A percentile compares a stretch with the other conserved stretches of the same genome.
phyloP scores from a whole-genome alignment of 2,329 filamentous ascomycete species.

The Microdochium nivale region DNA sequence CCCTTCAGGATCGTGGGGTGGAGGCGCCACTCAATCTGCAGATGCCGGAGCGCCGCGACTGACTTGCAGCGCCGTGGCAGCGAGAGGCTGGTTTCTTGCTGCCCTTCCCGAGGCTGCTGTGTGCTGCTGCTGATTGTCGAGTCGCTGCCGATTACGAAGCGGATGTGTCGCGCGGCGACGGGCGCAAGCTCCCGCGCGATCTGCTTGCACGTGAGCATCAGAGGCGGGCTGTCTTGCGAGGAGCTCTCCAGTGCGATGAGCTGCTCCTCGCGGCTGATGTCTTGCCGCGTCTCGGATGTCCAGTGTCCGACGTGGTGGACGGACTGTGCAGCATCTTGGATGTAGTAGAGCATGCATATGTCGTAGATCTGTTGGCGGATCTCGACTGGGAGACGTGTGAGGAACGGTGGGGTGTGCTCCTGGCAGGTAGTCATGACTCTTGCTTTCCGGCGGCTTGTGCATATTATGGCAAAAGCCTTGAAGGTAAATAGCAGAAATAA shows the following conservation, averaged over 20 bases:
- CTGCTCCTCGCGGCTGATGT: not conserved
- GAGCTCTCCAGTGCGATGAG: not conserved
- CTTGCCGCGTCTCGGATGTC: not conserved
- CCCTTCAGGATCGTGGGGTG: not conserved
- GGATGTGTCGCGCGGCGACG: not conserved
- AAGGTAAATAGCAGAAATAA: too few species aligned
- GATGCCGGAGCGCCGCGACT: not conserved
- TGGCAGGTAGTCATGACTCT: too few species aligned
- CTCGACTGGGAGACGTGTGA: conserved; percentile 13
- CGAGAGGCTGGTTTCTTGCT: not conserved
- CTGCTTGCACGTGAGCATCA: not conserved
- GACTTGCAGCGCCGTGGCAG: not conserved
- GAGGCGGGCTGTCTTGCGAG: not conserved
- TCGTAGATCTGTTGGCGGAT: conserved; percentile 13
- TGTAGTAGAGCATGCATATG: not conserved
- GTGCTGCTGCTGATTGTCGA: not conserved
- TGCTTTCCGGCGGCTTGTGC: too few species aligned
- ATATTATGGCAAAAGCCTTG: too few species aligned
- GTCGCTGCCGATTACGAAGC: not conserved
- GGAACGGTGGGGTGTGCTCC: too few species aligned
- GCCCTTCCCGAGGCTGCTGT: not conserved
- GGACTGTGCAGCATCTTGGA: not conserved
- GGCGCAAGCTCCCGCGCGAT: not conserved
- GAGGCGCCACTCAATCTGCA: not conserved
- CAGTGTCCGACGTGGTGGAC: not conserved